Percentiles rank a stretch among this genome's conserved stretches.
phyloP scores from a whole-genome alignment of 768 basidiomycete genomes.

The Hypholoma fasciculare region DNA sequence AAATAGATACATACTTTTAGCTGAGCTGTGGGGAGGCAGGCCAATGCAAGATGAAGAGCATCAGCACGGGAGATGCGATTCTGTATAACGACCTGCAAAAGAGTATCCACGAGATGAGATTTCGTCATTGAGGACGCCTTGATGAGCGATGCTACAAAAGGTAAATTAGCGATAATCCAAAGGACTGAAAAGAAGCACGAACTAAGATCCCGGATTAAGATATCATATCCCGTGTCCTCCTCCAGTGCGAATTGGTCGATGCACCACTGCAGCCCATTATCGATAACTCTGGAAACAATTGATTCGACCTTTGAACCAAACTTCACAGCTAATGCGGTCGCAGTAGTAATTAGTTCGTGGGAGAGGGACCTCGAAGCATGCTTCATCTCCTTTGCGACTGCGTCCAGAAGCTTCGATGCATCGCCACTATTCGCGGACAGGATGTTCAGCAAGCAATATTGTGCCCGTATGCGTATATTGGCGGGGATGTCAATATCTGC shows the following conservation, averaged over 20 bases:
- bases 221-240: conserved; percentile 17
- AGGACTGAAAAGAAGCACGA: conserved; percentile 18
- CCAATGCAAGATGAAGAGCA: conserved; percentile 44
- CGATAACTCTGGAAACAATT: conserved; percentile 33
- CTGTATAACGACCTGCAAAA: conserved; percentile 65
- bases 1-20: conserved; percentile 58
- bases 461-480: conserved; percentile 10
- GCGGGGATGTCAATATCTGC: neutral
- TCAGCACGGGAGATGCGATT: conserved; percentile 46
- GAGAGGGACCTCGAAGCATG: conserved; percentile 5
- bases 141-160: conserved; percentile 29
- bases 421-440: conserved; percentile 1
- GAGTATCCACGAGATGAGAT: conserved; percentile 66
- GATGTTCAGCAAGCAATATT: conserved; percentile 9
- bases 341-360: conserved; percentile 11
- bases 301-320: conserved; percentile 19
- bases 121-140: conserved; percentile 38
- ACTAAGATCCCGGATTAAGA: conserved; percentile 39
- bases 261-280: conserved; percentile 54
- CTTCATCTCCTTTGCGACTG: conserved; percentile 11
- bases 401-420: conserved; percentile 5
- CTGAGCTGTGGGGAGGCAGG: conserved; percentile 37
- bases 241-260: conserved; percentile 45
- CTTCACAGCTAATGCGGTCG: conserved; percentile 4
- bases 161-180: neutral